Conservation (phyloP, 768 basidiomycete genomes). For the Naganishia friedmannii region DNA sequence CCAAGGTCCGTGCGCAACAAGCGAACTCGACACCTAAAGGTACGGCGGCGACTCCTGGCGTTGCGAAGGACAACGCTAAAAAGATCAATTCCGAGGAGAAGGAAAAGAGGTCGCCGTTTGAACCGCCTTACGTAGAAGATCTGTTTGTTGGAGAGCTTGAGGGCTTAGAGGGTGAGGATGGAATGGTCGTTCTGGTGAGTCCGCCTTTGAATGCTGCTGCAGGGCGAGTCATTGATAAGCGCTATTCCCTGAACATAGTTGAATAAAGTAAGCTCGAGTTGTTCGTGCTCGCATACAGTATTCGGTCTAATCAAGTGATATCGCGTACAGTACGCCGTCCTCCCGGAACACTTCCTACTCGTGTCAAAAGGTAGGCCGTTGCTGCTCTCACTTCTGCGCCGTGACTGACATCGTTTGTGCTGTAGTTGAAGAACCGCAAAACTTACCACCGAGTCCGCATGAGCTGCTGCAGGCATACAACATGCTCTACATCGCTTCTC, state of each 20-base stretch:
- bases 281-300: not conserved
- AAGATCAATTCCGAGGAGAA: constrained; percentile 41
- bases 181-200: constrained; percentile 49
- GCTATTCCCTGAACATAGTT: constrained; percentile 29
- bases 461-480: constrained; percentile 75
- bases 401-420: constrained; percentile 22
- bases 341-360: constrained; percentile 80
- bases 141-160: constrained; percentile 72
- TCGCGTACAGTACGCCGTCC: constrained; percentile 62
- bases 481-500: constrained; percentile 68
- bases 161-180: constrained; percentile 59
- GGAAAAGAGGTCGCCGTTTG: constrained; percentile 66
- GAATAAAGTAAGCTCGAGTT: constrained; percentile 37
- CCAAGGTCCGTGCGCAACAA: constrained; percentile 51
- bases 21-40: constrained; percentile 34
- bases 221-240: not conserved
- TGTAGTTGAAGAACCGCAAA: constrained; percentile 58
- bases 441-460: constrained; percentile 71
- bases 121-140: constrained; percentile 76
- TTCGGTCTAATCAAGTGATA: not conserved
- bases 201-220: not conserved
- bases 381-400: not conserved
- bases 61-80: constrained; percentile 38
- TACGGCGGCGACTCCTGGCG: constrained; percentile 41
- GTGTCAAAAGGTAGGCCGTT: constrained; percentile 70